A percentile compares a stretch with the other conserved stretches of the same genome.
Conservation (phyloP, 352 stramenopile species). For the Blastocystis sp. region DNA sequence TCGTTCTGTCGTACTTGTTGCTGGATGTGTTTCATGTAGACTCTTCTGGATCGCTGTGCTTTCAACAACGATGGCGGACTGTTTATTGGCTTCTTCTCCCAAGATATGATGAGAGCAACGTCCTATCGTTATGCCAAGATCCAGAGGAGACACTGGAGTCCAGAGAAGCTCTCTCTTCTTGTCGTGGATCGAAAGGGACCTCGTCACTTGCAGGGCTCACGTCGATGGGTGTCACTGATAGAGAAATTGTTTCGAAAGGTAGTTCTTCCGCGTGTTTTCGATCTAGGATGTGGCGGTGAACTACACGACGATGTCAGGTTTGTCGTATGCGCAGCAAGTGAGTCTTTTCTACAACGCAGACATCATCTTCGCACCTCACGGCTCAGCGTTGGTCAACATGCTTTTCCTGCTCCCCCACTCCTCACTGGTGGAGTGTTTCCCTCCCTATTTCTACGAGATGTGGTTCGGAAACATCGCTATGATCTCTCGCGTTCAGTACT, state of each 20-base stretch:
- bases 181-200: not conserved
- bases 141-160: not conserved
- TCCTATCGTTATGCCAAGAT: not conserved
- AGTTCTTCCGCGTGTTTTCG: not conserved
- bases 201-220: not conserved
- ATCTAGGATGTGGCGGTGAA: not conserved
- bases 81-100: not conserved
- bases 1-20: not conserved
- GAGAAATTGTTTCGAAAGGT: not conserved
- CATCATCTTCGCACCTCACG: not conserved
- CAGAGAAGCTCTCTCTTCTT: not conserved
- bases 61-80: not conserved
- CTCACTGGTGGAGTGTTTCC: not conserved
- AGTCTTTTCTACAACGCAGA: not conserved
- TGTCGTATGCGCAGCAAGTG: not conserved
- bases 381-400: not conserved
- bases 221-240: not conserved
- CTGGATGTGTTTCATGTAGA: not conserved
- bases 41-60: not conserved
- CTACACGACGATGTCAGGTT: not conserved
- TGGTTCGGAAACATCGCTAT: not conserved
- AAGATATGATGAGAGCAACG: not conserved
- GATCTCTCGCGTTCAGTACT: not conserved
- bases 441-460: conserved; percentile 8
- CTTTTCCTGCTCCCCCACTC: not conserved